Evolutionary conservation across 108 stramenopile species (phyloP), one percentile per base, ranked within the genome.

Genomic region (Nannochloropsis gaditana): DNA sequence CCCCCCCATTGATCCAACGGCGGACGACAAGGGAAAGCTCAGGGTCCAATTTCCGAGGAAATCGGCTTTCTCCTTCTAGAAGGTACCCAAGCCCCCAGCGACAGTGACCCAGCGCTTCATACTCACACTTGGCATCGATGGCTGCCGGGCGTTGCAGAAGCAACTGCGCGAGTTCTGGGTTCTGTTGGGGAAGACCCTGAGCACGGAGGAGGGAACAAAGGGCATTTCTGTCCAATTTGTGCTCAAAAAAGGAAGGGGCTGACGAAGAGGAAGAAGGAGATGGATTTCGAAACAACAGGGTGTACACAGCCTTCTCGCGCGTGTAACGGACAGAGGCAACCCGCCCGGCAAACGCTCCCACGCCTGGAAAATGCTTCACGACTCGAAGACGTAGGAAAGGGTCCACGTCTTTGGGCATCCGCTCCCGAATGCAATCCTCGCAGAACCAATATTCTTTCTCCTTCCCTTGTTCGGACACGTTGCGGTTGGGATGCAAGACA

Each of bases 381-480:
- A 73, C 59, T 4, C 59, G 59, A 8, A 73, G 59, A n/a, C 59
- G 59, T 1, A 73, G 59, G 59, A 6, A 73, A 73, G 59, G 59
- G 59, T 73, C 59, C 3, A 73, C n/a, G 59, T 73, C 59, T n/a
- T 15, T n/a, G 59, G 59, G 19, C 59, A n/a, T 73, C 6, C n/a
- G 15, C 8, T 73, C 59, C 19, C 59, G 59, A 15, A 73, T n/a
- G n/a, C 59, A 73, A n/a, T 73, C 59, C 2, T 15, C 15, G 59
- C 59, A 73, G 59, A 73, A 73, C 59, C 59, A 73, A n/a, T 73
- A 73, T n/a, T 73, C 59, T n/a, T 73, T 73, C 59, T 73, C 59
- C 59, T 73, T 73, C 5, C 59, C 59, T n/a, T 15, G 15, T 2
- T 73, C 59, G 19, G 59, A 73, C 19, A n/a, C 59, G 59, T 73